phyloP scores from a whole-genome alignment of 1,139 yeast species.

The Saccharomyces hybrid region DNA sequence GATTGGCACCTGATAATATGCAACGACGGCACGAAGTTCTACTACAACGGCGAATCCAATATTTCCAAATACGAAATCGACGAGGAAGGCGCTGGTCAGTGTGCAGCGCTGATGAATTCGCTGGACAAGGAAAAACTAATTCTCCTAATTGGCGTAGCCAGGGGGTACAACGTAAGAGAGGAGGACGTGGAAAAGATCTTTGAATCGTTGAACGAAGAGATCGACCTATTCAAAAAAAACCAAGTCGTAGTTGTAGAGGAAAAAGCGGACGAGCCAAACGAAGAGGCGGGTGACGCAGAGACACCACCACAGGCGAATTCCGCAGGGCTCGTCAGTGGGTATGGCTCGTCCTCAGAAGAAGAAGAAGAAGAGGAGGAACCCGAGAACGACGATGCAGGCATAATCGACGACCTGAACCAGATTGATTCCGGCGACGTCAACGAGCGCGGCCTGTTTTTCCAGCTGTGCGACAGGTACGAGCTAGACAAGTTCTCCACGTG shows the following conservation, averaged over 20 bases:
- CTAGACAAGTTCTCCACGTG: conserved; percentile 27
- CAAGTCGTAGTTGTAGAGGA: conserved; percentile 8
- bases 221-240: conserved; percentile 6
- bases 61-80: neutral
- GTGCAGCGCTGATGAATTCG: conserved; percentile 26
- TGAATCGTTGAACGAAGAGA: conserved; percentile 16
- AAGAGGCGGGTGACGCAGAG: neutral
- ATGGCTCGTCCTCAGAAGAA: conserved; percentile 3
- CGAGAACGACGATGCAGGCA: neutral
- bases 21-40: conserved; percentile 40
- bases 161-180: conserved; percentile 34
- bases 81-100: conserved; percentile 24
- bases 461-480: conserved; percentile 16
- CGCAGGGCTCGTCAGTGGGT: neutral
- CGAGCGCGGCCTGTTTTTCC: conserved; percentile 7
- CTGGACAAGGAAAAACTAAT: conserved; percentile 35
- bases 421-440: neutral
- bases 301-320: too few species aligned
- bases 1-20: conserved; percentile 41
- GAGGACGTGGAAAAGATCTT: conserved; percentile 17
- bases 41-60: conserved; percentile 28
- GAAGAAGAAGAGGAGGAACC: conserved; percentile 7
- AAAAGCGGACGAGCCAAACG: conserved; percentile 3
- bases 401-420: conserved; percentile 2
- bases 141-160: conserved; percentile 38